Evolutionary conservation across 2,329 filamentous ascomycete species (phyloP).

Genomic region (Teratosphaeria nubilosa): DNA sequence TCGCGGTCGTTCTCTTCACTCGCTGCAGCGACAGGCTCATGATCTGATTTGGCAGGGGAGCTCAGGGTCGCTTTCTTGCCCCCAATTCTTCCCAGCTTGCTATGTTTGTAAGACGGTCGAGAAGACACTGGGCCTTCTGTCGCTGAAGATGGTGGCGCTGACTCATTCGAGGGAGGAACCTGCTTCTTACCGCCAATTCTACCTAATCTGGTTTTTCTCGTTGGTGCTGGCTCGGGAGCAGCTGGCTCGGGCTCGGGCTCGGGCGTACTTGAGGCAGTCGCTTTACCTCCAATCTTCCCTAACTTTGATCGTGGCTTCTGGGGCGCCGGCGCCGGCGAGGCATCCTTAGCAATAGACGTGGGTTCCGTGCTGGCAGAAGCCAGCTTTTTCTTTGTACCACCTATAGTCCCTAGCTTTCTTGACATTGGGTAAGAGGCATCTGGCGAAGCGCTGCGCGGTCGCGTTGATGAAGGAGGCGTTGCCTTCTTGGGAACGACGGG

Average conservation of each 20-base stretch:
- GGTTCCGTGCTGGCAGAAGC: background rate
- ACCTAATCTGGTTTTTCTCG: background rate
- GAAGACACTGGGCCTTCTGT: background rate
- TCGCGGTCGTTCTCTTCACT: background rate
- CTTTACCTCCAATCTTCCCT: slow-evolving; percentile 4
- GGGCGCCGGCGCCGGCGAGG: background rate
- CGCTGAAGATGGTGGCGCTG: background rate
- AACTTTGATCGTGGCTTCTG: slow-evolving; percentile 1
- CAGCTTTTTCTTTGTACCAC: slow-evolving; percentile 4
- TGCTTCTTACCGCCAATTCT: background rate
- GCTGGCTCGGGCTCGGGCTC: background rate
- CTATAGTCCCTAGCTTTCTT: slow-evolving; percentile 9
- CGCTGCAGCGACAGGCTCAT: background rate
- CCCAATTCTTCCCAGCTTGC: slow-evolving; percentile 1
- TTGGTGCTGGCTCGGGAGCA: background rate
- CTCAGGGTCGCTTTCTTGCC: background rate
- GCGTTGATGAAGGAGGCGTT: background rate
- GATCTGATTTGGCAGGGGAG: background rate
- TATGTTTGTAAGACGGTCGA: background rate
- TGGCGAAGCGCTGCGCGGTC: background rate
- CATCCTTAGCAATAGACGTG: background rate
- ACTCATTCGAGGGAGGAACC: background rate
- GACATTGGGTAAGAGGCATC: background rate
- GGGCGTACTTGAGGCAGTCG: background rate
- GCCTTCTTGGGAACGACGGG: background rate